Base-by-base conservation (phyloP, 23 red algal species). In the Chondrus crispus region DNA sequence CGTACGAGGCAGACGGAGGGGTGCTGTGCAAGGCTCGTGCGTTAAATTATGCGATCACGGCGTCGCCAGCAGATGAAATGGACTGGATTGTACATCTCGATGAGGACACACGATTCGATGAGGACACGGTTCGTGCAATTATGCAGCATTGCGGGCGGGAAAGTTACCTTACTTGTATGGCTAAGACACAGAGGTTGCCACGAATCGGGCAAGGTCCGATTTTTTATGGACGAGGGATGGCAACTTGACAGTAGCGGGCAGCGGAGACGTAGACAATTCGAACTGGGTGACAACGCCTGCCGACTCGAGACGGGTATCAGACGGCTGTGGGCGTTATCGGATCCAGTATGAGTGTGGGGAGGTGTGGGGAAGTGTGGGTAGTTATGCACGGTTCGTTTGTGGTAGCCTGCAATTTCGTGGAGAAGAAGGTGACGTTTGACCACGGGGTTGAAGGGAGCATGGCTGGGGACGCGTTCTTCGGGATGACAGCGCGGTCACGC, bases 351-450 rank as follows among this genome's bases (percentile, higher is more conserved):
- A 81, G 36, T 66, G 68, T 26, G 83, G 92, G 20, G n/a, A n/a
- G n/a, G n/a, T n/a, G n/a, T n/a, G n/a, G n/a, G 20, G 92, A 94
- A 83, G 92, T 81, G 2, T 94, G 92, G 92, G 92, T 94, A 6
- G 92, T 82, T 20, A 94, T 94, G 92, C 92, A 94, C 62, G 92
- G 92, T 62, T 94, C 92, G 24, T 94, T 88, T 79, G 92, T 94
- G 20, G 81, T 94, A 18, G 92, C 63, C 33, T 51, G 72, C 39
- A n/a, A 87, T 39, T 80, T 40, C 75, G 83, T 94, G 35, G 92
- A 94, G 32, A 54, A 80, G 52, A 83, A 48, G 19, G 82, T 94
- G 10, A 87, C 81, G 30, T 94, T 94, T 70, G 92, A 94, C 53
- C 92, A 88, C n/a, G 92, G 92, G 29, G 82, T 82, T 22, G 92